phyloP scores from a whole-genome alignment of 306 rosid species.

The Ochetophila trinervis region DNA sequence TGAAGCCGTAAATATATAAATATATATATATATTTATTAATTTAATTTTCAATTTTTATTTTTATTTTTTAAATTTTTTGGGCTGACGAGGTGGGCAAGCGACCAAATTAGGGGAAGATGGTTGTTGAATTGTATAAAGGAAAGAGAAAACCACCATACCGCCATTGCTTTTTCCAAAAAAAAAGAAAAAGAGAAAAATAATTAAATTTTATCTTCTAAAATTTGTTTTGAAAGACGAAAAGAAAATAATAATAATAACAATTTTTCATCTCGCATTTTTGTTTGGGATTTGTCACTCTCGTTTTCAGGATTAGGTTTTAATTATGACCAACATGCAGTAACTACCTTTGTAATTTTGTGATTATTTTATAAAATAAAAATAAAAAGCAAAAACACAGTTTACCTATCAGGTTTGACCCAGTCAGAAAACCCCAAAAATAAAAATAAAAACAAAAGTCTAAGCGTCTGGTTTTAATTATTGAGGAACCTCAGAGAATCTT shows the following conservation, averaged over 20 bases:
- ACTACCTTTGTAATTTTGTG: neutral
- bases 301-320: conserved; percentile 25
- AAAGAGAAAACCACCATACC: conserved; percentile 31
- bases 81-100: conserved; percentile 59
- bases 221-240: neutral
- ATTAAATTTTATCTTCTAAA: conserved; percentile 1
- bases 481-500: conserved; percentile 30
- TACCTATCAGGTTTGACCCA: conserved; percentile 19
- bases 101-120: conserved; percentile 49
- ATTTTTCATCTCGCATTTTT: neutral
- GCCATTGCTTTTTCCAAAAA: conserved; percentile 25
- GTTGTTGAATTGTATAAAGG: conserved; percentile 52
- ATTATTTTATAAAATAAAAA: neutral
- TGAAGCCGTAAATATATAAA: no score
- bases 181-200: neutral
- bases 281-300: neutral
- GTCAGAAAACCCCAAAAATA: conserved; percentile 8
- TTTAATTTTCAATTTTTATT: neutral
- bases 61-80: conserved; percentile 5
- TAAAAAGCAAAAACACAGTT: neutral
- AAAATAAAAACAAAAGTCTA: neutral
- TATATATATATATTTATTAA: neutral
- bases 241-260: neutral
- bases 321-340: conserved; percentile 2
- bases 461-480: conserved; percentile 13